A percentile compares a stretch with the other conserved stretches of the same genome.
Evolutionary conservation across 1,284 basidiomycete species (phyloP).

Genomic region (Microbotryum intermedium): DNA sequence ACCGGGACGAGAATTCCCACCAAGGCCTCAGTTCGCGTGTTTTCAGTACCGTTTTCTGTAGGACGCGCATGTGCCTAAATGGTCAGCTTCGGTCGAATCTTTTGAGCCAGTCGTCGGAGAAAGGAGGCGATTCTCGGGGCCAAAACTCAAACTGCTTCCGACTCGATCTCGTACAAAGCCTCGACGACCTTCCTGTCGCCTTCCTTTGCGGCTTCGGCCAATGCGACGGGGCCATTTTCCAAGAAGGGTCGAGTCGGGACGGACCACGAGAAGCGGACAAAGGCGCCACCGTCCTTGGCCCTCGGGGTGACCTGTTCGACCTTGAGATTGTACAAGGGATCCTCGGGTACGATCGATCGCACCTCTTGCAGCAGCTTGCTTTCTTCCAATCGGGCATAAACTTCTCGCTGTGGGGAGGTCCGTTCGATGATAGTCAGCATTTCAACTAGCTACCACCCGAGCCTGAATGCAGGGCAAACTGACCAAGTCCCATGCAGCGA

Average conservation of each 20-base stretch:
- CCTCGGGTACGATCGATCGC: slow-evolving; percentile 12
- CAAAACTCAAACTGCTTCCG: no score
- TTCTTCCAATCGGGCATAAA: slow-evolving; percentile 21
- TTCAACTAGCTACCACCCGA: neutral
- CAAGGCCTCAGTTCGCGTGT: slow-evolving; percentile 22
- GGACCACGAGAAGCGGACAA: slow-evolving; percentile 54
- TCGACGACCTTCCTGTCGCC: slow-evolving; percentile 15
- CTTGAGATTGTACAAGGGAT: slow-evolving; percentile 15
- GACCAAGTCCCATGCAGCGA: slow-evolving; percentile 24
- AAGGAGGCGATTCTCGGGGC: no score
- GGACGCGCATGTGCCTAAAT: no score
- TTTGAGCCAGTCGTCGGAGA: no score
- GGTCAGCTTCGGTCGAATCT: no score
- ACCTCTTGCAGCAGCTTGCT: slow-evolving; percentile 17
- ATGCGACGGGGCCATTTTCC: slow-evolving; percentile 7
- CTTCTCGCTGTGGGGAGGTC: slow-evolving; percentile 1
- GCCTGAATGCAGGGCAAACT: neutral
- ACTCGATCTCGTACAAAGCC: no score
- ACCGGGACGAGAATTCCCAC: slow-evolving; percentile 21
- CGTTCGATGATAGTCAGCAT: neutral
- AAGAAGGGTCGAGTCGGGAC: slow-evolving; percentile 32
- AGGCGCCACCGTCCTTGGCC: slow-evolving; percentile 74
- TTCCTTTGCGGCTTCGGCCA: slow-evolving; percentile 9
- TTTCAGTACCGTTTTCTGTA: slow-evolving; percentile 5
- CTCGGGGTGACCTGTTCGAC: slow-evolving; percentile 31